Base-by-base conservation (phyloP, 2,329 filamentous ascomycete species). In the Metarhizium robertsii region DNA sequence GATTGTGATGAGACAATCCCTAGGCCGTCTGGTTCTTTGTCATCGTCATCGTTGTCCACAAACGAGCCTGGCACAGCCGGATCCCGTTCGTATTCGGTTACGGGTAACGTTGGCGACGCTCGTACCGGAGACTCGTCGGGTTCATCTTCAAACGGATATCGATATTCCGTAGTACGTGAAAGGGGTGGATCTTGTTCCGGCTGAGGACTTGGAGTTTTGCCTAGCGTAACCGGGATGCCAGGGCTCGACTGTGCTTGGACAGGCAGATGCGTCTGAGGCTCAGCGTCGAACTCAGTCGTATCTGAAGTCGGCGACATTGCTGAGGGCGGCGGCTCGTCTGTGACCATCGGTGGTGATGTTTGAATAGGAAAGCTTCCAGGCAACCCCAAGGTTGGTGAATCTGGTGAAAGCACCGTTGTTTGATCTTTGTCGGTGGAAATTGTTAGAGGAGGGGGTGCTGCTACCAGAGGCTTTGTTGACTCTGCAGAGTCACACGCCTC, bases 221-320 rank as follows among this genome's bases (percentile, higher is more conserved):
- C 57, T 50, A 65, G 59, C 20, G 61, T 62, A 50, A 63, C 61
- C 50, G 63, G 62, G 14, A 64, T 60, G 42, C 65, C 61, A 14
- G 60, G 51, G 11, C 62, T 61, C 29, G 63, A 53, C 11, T 65
- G 60, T 29, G 71, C 66, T 47, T 70, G 72, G 16, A 73, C 62
- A 1, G 76, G 71, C 1, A 78, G 71, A 49, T 84, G 80, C 1
- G 78, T 81, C 65, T 90, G 87, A 25, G 84, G 78, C 61, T 90
- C 87, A n/a, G 76, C 78, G 61, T 91, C 88, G 61, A 90, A 88
- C 62, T 88, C 84, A 0, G 86, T 90, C 7, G 78, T 78, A 46
- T 77, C 77, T n/a, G 84, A 85, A 6, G 71, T 72, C 50, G 71
- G 72, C 6, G 86, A 87, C 14, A 82, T 65, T 3, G 84, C 80